Conservation (phyloP, 441 rosid genomes). For the Populus tomentosa region DNA sequence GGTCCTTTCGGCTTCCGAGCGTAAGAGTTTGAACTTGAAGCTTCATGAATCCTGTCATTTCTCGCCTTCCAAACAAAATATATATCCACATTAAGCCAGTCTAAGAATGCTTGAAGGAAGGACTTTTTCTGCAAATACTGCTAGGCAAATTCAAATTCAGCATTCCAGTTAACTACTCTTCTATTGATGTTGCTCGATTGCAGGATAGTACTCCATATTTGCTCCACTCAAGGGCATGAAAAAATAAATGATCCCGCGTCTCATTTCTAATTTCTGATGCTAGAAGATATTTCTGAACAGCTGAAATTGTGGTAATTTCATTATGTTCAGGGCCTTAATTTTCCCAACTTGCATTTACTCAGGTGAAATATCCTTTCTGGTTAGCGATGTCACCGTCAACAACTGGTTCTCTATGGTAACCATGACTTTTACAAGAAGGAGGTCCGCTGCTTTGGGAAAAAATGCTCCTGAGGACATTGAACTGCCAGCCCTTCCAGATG, state of each 20-base stretch:
- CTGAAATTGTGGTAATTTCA: neutral
- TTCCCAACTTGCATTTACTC: neutral
- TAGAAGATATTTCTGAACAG: neutral
- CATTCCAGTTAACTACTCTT: neutral
- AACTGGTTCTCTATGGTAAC: neutral
- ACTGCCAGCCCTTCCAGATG: neutral
- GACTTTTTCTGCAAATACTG: neutral
- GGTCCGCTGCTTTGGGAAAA: neutral
- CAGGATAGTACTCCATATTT: neutral
- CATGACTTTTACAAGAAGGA: neutral
- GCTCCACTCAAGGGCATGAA: neutral
- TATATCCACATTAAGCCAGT: neutral
- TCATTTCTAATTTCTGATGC: neutral
- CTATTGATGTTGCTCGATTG: neutral
- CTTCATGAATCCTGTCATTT: neutral
- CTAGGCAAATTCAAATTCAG: neutral
- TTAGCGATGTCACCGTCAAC: neutral
- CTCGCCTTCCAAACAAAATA: neutral
- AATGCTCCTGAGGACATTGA: neutral
- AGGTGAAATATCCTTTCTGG: neutral
- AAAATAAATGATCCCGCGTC: neutral
- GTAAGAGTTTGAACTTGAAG: neutral
- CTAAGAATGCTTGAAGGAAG: neutral
- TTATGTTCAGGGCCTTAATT: neutral
- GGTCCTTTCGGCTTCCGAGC: neutral